Evolutionary conservation across 805 yeast species (phyloP), one percentile per base, ranked within the genome.

Genomic region (Wickerhamiella siamensis): DNA sequence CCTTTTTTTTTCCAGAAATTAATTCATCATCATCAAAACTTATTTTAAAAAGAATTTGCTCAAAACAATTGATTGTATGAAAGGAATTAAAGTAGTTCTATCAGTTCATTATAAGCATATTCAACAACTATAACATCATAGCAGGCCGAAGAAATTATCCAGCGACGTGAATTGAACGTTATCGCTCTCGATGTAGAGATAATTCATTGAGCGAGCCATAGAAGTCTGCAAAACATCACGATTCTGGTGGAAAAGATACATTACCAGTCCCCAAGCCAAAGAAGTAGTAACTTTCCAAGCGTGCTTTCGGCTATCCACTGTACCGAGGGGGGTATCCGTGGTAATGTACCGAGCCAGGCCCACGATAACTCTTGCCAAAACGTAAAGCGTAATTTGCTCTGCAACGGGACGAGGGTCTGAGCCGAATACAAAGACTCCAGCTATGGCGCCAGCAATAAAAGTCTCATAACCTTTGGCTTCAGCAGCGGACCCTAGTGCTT

Each of bases 351-450:
- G 67, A 10, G 70, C 38, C 35, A 70, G 66, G 52, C 74, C 88
- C 33, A 82, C 54, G 39, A 74, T 54, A 4, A 79, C 83, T 34
- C 93, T 65, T 3, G 83, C 74, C 43, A 77, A 70, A 47, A 83
- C 78, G 52, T 81, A 81, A 39, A 81, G 65, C 1, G 86, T 81
- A 48, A 81, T 72, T 58, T 80, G 87, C 47, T 75, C 79, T n/a
- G 81, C 67, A 22, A 79, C 76, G 5, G 49, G 3, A 65, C 70
- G 16, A 56, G 62, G 46, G 57, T 47, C 43, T 9, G 47, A 46
- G 0, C 72, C 70, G 45, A 65, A 67, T 14, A 67, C 68, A 10
- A 61, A 12, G 35, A 53, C 59, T 3, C 70, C 72, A 5, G 67
- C 66, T 8, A 66, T 37, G 3, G 53, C 42, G 4, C 71, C 72